These are phyloP conservation scores for Aspergillus viridinutans DNA, from an alignment of 2,329 filamentous ascomycete species.

Conservation along the genomic window DNA sequence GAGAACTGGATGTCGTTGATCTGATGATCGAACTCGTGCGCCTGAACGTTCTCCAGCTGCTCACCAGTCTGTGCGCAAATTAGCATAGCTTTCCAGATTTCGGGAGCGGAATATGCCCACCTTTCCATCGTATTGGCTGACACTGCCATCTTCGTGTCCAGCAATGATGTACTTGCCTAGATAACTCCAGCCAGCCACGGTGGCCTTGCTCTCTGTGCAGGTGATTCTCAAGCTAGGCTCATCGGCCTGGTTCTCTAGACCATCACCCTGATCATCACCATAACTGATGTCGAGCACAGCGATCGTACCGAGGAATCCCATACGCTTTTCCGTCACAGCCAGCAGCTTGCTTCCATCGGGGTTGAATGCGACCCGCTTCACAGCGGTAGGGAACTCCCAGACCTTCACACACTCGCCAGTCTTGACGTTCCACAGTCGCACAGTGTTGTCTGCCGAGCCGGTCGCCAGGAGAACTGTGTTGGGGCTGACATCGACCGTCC, in stretches of 20 bases:
- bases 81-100: conserved; percentile 6
- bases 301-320: conserved; percentile 92
- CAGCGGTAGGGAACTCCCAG: conserved; percentile 95
- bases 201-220: conserved; percentile 93
- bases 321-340: conserved; percentile 96
- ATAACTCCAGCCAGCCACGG: conserved; percentile 95
- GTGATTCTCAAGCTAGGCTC: conserved; percentile 84
- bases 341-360: conserved; percentile 87
- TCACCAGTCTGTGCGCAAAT: conserved; percentile 63
- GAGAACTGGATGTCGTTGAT: conserved; percentile 97
- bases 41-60: conserved; percentile 71
- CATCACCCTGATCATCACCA: conserved; percentile 53
- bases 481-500: conserved; percentile 96
- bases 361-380: conserved; percentile 97
- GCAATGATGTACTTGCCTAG: conserved; percentile 94
- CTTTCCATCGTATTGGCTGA: conserved; percentile 90
- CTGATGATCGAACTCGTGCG: conserved; percentile 76
- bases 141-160: conserved; percentile 91
- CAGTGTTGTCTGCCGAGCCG: conserved; percentile 96
- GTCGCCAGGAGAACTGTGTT: conserved; percentile 88
- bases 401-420: conserved; percentile 89
- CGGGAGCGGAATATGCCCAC: conserved; percentile 37
- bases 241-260: conserved; percentile 72
- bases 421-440: conserved; percentile 94
- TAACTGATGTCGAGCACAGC: conserved; percentile 85